Conservation (phyloP, 495 filamentous ascomycete genomes). For the Entonaema liquescens region DNA sequence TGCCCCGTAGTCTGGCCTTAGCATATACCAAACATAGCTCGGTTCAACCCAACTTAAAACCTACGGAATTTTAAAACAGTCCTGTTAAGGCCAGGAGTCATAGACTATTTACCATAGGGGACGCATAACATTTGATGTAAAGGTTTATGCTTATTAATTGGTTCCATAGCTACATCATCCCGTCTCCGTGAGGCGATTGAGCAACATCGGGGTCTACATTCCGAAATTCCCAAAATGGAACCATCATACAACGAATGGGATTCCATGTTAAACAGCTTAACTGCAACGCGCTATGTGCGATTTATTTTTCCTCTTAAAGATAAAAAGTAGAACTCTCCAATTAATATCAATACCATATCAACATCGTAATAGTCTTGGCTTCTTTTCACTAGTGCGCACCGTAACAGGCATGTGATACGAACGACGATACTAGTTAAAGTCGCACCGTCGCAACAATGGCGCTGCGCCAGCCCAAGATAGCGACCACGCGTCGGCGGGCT, state of each 20-base stretch:
- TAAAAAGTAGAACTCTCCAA: background rate
- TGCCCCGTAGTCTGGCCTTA: no score
- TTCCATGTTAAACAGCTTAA: background rate
- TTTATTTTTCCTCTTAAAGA: background rate
- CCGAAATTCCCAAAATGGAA: slow-evolving; percentile 5
- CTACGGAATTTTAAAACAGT: no score
- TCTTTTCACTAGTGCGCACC: background rate
- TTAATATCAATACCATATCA: background rate
- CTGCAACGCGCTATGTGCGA: background rate
- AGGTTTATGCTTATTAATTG: no score
- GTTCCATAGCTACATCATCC: background rate
- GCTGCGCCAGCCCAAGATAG: background rate
- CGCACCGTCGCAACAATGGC: slow-evolving; percentile 13
- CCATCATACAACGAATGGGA: background rate
- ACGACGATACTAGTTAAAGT: slow-evolving; percentile 5
- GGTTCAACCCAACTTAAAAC: no score
- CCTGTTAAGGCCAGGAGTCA: no score
- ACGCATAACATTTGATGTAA: no score
- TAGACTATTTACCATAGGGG: no score
- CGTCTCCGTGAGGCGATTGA: background rate
- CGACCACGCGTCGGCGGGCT: slow-evolving; percentile 12
- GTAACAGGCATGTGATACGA: slow-evolving; percentile 5
- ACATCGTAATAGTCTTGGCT: background rate
- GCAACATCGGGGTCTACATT: background rate
- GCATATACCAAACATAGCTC: no score